Conservation (phyloP, 345 rosid species). For the Psidium friedrichsthalianum region DNA sequence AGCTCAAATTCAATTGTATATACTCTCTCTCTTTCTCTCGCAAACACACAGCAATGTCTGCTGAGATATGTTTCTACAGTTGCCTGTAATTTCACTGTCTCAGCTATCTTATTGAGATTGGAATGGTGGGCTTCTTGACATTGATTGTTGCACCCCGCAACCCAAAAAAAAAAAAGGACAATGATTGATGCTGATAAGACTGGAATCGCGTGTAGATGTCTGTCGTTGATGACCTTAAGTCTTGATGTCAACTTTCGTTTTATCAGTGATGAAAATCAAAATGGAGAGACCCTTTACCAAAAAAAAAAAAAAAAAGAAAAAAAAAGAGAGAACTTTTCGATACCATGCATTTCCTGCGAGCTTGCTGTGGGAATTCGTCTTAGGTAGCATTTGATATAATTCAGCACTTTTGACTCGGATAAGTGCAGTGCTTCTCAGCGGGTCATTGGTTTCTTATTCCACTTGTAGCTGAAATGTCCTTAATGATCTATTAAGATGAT, state of each 20-base stretch:
- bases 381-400: background rate
- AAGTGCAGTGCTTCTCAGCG: background rate
- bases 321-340: no score
- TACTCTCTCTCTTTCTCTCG: background rate
- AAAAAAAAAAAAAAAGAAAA: no score
- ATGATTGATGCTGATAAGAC: background rate
- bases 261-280: background rate
- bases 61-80: background rate
- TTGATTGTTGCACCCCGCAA: background rate
- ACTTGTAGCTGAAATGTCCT: background rate
- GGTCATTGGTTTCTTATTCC: background rate
- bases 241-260: background rate
- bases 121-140: background rate
- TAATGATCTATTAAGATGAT: no score
- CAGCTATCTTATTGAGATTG: background rate
- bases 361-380: background rate
- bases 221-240: background rate
- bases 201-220: background rate
- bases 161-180: background rate
- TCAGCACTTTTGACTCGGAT: background rate
- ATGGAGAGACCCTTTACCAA: background rate
- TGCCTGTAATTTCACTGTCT: background rate
- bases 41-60: background rate
- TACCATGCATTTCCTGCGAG: background rate
- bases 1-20: slow-evolving; percentile 77